These are phyloP conservation scores for Suhomyces wounanorum DNA, from an alignment of 1,139 yeast species.

Conservation along the genomic window DNA sequence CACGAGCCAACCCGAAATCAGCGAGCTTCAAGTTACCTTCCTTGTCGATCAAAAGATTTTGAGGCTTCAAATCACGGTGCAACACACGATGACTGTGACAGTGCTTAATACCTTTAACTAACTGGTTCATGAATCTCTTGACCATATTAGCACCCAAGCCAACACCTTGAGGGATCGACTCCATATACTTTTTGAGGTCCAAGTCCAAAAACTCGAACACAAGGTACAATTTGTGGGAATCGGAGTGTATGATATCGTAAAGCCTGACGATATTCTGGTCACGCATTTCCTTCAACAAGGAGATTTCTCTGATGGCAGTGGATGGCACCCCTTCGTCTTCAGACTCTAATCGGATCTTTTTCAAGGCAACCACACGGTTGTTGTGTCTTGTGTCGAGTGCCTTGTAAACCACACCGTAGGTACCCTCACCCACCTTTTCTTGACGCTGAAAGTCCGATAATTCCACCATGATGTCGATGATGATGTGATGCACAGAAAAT, in stretches of 20 bases:
- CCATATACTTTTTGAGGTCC: slow-evolving; percentile 97
- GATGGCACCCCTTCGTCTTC: slow-evolving; percentile 99
- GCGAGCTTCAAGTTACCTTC: slow-evolving; percentile 96
- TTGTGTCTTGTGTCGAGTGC: slow-evolving; percentile 89
- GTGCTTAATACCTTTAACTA: slow-evolving; percentile 88
- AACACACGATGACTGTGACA: slow-evolving; percentile 94
- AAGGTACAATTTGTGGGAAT: slow-evolving; percentile 86
- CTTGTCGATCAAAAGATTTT: slow-evolving; percentile 87
- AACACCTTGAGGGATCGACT: slow-evolving; percentile 86
- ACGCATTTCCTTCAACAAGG: slow-evolving; percentile 86
- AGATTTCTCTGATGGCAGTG: slow-evolving; percentile 95
- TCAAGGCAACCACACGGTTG: slow-evolving; percentile 89
- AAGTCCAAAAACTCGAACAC: slow-evolving; percentile 93
- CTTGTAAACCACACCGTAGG: slow-evolving; percentile 97
- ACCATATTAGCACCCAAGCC: slow-evolving; percentile 90
- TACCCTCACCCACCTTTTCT: slow-evolving; percentile 97
- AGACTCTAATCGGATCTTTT: slow-evolving; percentile 91
- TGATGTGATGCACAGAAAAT: neutral
- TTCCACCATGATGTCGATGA: slow-evolving; percentile 61
- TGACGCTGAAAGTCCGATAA: slow-evolving; percentile 88
- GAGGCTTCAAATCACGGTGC: slow-evolving; percentile 96
- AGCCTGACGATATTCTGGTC: slow-evolving; percentile 91
- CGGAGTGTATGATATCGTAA: slow-evolving; percentile 96
- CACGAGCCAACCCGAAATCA: slow-evolving; percentile 96
- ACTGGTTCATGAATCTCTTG: slow-evolving; percentile 89